Conservation (phyloP, 2,329 filamentous ascomycete genomes). For the Albifimbria verrucaria region DNA sequence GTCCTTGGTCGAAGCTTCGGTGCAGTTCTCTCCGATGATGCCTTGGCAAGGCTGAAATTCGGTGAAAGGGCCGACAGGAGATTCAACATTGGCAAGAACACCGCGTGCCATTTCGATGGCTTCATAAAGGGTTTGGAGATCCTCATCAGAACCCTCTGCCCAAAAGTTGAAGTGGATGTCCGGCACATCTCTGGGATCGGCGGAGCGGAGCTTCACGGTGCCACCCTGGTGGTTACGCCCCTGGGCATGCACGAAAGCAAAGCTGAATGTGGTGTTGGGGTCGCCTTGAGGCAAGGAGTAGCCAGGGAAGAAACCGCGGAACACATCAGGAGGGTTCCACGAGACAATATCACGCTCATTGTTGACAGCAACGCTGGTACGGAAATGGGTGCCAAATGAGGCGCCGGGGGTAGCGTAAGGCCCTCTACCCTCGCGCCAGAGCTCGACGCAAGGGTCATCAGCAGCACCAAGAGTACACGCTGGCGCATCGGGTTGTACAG, state of each 20-base stretch:
- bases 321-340: neutral
- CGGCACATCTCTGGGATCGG: conserved; percentile 61
- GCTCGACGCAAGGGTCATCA: neutral
- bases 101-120: conserved; percentile 11
- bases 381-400: neutral
- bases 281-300: neutral
- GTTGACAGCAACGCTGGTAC: neutral
- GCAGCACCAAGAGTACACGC: neutral
- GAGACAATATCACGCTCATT: neutral
- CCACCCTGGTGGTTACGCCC: conserved; percentile 39
- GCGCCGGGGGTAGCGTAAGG: neutral
- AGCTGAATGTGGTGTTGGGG: neutral
- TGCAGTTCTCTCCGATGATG: neutral
- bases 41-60: neutral
- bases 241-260: neutral
- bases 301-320: neutral
- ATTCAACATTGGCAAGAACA: neutral
- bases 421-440: neutral
- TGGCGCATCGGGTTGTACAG: neutral
- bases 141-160: conserved; percentile 38
- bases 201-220: conserved; percentile 57
- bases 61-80: neutral
- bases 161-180: conserved; percentile 59
- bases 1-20: neutral
- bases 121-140: conserved; percentile 39